These are phyloP conservation scores for Plasmodium inui DNA, from an alignment of 169 alveolate genomes.

Conservation along the genomic window DNA sequence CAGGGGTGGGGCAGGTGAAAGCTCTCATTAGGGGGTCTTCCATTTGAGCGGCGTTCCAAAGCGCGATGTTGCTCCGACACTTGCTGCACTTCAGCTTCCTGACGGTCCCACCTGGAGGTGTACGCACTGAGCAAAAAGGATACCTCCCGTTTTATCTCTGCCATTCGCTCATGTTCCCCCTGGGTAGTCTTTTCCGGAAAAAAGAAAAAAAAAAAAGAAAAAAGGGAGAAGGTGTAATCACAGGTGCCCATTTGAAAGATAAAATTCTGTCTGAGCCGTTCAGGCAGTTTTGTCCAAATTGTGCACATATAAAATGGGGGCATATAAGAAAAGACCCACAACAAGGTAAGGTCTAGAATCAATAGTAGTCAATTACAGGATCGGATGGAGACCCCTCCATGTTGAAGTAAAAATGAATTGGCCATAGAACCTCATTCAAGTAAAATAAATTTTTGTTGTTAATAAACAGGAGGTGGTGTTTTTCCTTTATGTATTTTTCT, in stretches of 20 bases:
- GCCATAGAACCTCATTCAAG: slow-evolving; percentile 39
- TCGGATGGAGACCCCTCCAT: not conserved
- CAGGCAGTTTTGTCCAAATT: not conserved
- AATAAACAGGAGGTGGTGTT: slow-evolving; percentile 41
- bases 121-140: slow-evolving; percentile 42
- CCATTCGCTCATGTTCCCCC: slow-evolving; percentile 9
- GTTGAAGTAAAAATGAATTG: slow-evolving; percentile 35
- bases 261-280: not conserved
- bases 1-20: not conserved
- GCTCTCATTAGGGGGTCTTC: not conserved
- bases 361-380: not conserved
- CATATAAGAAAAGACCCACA: not conserved
- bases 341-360: not conserved
- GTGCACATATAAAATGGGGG: not conserved
- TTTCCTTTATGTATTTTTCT: slow-evolving; percentile 59
- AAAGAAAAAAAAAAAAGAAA: slow-evolving; percentile 22
- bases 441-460: slow-evolving; percentile 62
- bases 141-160: slow-evolving; percentile 39
- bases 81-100: not conserved
- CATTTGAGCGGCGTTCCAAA: not conserved
- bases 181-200: slow-evolving; percentile 8
- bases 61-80: not conserved
- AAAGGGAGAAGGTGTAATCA: not conserved
- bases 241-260: not conserved
- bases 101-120: slow-evolving; percentile 23